These are phyloP conservation scores for Singerocomus rubriflavus DNA, from an alignment of 1,284 basidiomycete species.

Conservation along the genomic window DNA sequence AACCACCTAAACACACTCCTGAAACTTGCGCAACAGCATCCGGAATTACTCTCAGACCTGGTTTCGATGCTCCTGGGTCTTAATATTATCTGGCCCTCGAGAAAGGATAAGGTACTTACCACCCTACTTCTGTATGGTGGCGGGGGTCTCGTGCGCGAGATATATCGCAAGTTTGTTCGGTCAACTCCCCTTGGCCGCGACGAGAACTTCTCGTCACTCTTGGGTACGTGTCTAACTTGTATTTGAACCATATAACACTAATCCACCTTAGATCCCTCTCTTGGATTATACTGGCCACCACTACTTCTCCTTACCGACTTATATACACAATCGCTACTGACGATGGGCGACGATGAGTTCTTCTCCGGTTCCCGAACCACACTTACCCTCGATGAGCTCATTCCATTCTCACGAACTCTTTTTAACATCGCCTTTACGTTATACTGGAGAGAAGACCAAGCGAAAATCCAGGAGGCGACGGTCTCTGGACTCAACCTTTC, in stretches of 20 bases:
- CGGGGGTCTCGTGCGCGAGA: constrained; percentile 65
- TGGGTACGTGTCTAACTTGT: constrained; percentile 33
- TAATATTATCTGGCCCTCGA: constrained; percentile 55
- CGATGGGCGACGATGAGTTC: constrained; percentile 97
- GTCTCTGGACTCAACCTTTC: constrained; percentile 41
- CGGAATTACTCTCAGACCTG: constrained; percentile 40
- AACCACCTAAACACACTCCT: constrained; percentile 54
- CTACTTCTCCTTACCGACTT: constrained; percentile 82
- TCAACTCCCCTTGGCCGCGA: constrained; percentile 54
- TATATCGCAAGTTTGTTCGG: constrained; percentile 72
- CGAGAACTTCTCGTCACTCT: constrained; percentile 40
- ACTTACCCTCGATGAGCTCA: constrained; percentile 81
- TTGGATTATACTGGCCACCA: constrained; percentile 55
- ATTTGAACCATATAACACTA: constrained; percentile 2
- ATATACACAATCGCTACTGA: constrained; percentile 83
- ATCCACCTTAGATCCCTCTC: constrained; percentile 40
- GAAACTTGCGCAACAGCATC: constrained; percentile 34
- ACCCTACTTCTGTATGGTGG: constrained; percentile 48
- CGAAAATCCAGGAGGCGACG: constrained; percentile 37
- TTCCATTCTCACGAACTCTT: constrained; percentile 63
- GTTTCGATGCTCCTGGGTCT: constrained; percentile 54
- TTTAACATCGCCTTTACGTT: constrained; percentile 79
- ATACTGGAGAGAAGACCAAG: constrained; percentile 70
- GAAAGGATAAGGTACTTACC: constrained; percentile 52
- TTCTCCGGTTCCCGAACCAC: constrained; percentile 45